Evolutionary conservation across 2,329 filamentous ascomycete genomes (phyloP).

Genomic region (Venturia carpophila): DNA sequence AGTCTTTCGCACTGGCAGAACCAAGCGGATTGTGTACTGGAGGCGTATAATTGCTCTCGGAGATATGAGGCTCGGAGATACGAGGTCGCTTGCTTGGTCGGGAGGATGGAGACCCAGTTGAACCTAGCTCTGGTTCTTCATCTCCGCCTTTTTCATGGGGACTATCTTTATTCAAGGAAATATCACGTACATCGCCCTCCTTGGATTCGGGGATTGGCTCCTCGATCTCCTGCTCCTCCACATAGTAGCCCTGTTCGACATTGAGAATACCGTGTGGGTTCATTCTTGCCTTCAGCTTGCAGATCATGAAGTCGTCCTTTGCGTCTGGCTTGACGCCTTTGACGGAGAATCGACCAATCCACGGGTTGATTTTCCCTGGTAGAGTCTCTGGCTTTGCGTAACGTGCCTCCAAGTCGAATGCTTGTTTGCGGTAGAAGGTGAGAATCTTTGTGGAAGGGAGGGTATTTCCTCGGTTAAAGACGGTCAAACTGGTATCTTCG

Average conservation of each 20-base stretch:
- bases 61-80: not conserved
- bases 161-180: not conserved
- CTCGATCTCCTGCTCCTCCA: constrained; percentile 96
- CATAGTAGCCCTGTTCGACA: constrained; percentile 93
- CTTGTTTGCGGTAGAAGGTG: constrained; percentile 97
- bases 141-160: constrained; percentile 20
- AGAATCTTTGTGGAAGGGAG: constrained; percentile 98
- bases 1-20: not conserved
- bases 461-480: constrained; percentile 95
- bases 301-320: constrained; percentile 98
- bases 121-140: constrained; percentile 5
- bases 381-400: constrained; percentile 82
- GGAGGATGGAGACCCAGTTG: constrained; percentile 1
- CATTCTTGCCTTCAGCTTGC: constrained; percentile 95
- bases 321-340: constrained; percentile 92
- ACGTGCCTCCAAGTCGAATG: constrained; percentile 90
- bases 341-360: constrained; percentile 96
- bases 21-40: not conserved
- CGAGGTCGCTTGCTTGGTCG: not conserved
- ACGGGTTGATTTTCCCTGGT: constrained; percentile 83
- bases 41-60: not conserved
- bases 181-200: constrained; percentile 63
- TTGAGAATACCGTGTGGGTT: constrained; percentile 96
- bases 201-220: constrained; percentile 74
- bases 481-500: constrained; percentile 92